Evolutionary conservation across 768 basidiomycete species (phyloP).

Genomic region (Tricholoma hemisulphureum): DNA sequence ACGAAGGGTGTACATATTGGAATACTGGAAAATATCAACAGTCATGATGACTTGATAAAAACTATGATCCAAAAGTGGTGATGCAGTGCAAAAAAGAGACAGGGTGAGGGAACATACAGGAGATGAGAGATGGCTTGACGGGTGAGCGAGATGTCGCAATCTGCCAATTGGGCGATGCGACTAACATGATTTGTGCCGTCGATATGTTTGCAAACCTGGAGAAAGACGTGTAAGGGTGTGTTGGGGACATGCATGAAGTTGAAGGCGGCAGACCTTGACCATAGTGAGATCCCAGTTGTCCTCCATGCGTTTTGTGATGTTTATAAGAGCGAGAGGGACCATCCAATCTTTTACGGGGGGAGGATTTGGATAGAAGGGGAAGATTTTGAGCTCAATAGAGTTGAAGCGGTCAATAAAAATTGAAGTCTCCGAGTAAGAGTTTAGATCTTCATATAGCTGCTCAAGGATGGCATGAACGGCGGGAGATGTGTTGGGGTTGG

Average conservation of each 20-base stretch:
- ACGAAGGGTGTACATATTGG: conserved; percentile 93
- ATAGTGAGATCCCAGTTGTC: conserved; percentile 97
- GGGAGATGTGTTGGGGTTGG: conserved; percentile 62
- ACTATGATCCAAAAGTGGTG: conserved; percentile 37
- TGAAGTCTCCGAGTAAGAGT: conserved; percentile 95
- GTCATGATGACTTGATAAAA: conserved; percentile 97
- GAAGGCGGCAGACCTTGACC: conserved; percentile 66
- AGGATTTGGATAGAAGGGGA: conserved; percentile 96
- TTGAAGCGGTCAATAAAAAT: conserved; percentile 90
- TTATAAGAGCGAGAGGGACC: conserved; percentile 88
- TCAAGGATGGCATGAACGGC: conserved; percentile 84
- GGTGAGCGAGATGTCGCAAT: conserved; percentile 80
- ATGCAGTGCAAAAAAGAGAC: background rate
- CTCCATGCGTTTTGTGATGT: conserved; percentile 75
- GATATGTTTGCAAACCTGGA: conserved; percentile 73
- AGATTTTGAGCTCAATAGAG: conserved; percentile 92
- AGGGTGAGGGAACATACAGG: conserved; percentile 52
- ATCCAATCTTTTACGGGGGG: conserved; percentile 90
- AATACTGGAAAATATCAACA: conserved; percentile 96
- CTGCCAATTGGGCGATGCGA: conserved; percentile 87
- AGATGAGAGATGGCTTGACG: conserved; percentile 89
- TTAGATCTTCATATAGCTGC: conserved; percentile 95
- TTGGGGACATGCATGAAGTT: conserved; percentile 1
- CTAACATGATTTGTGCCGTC: conserved; percentile 91
- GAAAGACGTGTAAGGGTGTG: background rate